Evolutionary conservation across 306 rosid genomes (phyloP).

Genomic region (Gastrolobium villosum): DNA sequence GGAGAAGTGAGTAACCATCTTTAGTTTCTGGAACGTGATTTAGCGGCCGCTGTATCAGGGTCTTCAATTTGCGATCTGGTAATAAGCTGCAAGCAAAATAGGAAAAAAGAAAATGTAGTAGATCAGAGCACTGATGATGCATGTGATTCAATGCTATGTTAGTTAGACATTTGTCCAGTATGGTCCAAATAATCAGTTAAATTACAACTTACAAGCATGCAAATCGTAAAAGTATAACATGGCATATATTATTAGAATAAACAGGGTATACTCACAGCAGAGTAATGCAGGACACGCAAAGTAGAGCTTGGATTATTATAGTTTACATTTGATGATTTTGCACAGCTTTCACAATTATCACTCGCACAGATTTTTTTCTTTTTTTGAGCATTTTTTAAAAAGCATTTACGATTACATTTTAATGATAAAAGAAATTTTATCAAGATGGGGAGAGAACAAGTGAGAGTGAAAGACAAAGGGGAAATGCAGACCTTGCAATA

Average conservation of each 20-base stretch:
- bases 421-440: not conserved
- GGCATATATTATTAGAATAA: not conserved
- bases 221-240: slow-evolving; percentile 21
- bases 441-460: not conserved
- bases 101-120: slow-evolving; percentile 37
- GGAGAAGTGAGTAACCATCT: slow-evolving; percentile 92
- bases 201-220: slow-evolving; percentile 3
- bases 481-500: slow-evolving; percentile 70
- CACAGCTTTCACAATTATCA: not conserved
- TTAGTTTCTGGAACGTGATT: slow-evolving; percentile 80
- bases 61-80: slow-evolving; percentile 93
- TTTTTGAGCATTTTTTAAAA: not conserved
- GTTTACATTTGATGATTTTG: not conserved
- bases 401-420: not conserved
- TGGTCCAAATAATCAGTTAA: not conserved
- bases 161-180: not conserved
- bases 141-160: slow-evolving; percentile 7
- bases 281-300: not conserved
- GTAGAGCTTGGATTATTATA: not conserved
- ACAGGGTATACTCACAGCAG: not conserved
- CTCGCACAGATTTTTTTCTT: slow-evolving; percentile 10
- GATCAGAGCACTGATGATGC: slow-evolving; percentile 32
- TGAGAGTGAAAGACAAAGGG: not conserved
- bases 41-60: slow-evolving; percentile 73
- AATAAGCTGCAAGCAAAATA: slow-evolving; percentile 66